Evolutionary conservation across 768 basidiomycete genomes (phyloP), one percentile per base, ranked within the genome.

Genomic region (Termitomyces sp.): DNA sequence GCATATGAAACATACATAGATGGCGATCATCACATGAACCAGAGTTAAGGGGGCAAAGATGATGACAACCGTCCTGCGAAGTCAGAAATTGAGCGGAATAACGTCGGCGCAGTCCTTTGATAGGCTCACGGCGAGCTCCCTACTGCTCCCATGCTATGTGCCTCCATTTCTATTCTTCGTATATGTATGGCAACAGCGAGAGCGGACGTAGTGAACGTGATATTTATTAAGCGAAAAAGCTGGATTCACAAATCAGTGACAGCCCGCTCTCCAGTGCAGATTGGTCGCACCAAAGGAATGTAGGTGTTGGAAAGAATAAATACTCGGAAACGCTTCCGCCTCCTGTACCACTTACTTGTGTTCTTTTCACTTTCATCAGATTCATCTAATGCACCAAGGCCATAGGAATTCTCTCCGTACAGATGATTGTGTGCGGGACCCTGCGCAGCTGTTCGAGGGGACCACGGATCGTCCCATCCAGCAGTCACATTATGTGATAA

Each of bases 221-320:
- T 85, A 66, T 94, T 94, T 68, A 87, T 79, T 62, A 91, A 79
- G 53, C 93, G 87, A 68, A 94, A 91, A 40, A 94, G 76, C 91
- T 94, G 49, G 8, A 50, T 19, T 8, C 28, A 9, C n/a, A 62
- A 49, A 44, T 60, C 33, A 17, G 26, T 12, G 10, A 50, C 56
- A 67, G 54, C 63, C 58, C 35, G 17, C 33, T 17, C 31, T 17
- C 17, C 10, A 48, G 15, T 17, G 38, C 23, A 40, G 30, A 30
- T 28, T 10, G 52, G 49, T 31, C 82, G 53, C 62, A 91, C 91
- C 74, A 94, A 66, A 50, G 91, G 91, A 51, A 91, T 87, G 67
- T 91, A 91, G 53, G 80, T 70, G 61, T 93, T 90, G 49, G 78
- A 81, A 43, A 94, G 72, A 57, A 91, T 80, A 63, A 90, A 94